Percentiles rank a stretch among this genome's conserved stretches.
phyloP scores from a whole-genome alignment of 2,329 filamentous ascomycete species.

The Juglanconis juglandina region DNA sequence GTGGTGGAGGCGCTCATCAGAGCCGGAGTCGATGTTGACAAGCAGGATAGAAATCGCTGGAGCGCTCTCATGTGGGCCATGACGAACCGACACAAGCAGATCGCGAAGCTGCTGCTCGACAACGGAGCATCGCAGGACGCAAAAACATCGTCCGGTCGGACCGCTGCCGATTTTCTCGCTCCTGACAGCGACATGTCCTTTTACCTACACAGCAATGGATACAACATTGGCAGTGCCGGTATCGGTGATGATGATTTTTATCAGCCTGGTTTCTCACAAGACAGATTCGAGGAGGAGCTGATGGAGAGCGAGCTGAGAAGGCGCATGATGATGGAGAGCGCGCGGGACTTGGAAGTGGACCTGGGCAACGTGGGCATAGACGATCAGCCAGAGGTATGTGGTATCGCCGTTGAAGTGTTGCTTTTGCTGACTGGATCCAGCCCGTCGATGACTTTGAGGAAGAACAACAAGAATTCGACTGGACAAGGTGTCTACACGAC shows the following conservation, averaged over 20 bases:
- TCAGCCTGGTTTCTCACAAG: conserved; percentile 83
- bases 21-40: conserved; percentile 84
- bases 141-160: conserved; percentile 89
- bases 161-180: conserved; percentile 91
- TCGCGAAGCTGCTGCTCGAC: conserved; percentile 88
- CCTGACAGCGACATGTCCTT: conserved; percentile 96
- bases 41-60: conserved; percentile 95
- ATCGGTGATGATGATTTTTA: conserved; percentile 84
- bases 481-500: conserved; percentile 89
- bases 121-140: conserved; percentile 93
- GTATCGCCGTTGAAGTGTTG: not conserved
- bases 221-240: conserved; percentile 77
- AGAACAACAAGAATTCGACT: conserved; percentile 91
- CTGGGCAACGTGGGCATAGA: conserved; percentile 93
- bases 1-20: conserved; percentile 82
- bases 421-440: conserved; percentile 33
- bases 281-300: conserved; percentile 94
- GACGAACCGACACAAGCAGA: conserved; percentile 95
- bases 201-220: conserved; percentile 91
- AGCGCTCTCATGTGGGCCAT: conserved; percentile 99
- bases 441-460: conserved; percentile 77
- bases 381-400: conserved; percentile 78
- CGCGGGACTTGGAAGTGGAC: conserved; percentile 93
- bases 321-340: conserved; percentile 99
- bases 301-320: conserved; percentile 93